Evolutionary conservation across 2,329 filamentous ascomycete species (phyloP), one percentile per base, ranked within the genome.

Genomic region (Colletotrichum sp.): DNA sequence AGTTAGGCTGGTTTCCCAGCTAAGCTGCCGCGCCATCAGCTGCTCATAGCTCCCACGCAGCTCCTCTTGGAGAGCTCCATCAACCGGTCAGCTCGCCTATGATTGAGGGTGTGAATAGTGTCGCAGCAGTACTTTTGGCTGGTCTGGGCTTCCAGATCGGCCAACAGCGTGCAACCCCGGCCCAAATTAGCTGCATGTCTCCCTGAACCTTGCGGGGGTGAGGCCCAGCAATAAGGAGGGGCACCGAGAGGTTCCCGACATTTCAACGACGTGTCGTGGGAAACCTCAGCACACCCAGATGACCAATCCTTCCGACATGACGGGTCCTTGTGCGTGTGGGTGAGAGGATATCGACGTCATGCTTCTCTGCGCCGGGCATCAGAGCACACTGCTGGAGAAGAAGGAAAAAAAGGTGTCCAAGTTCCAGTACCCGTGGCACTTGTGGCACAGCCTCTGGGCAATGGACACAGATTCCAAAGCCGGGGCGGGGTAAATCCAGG

Each of bases 261-360:
- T 32, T 52, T 75, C 26, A 32, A 72, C 72, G 56, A 67, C 55
- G 32, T 26, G 34, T 52, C 43, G 55, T 59, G 58, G 58, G 32
- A 36, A 74, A 58, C 48, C 52, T 70, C 74, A 66, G 66, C 71
- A 71, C 71, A 76, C 64, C 43, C 59, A 30, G 65, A 74, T 74
- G 74, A 69, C 74, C 74, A 65, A 71, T 71, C 21, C 71, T 71
- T 59, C 65, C 66, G 52, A 55, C 48, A 70, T 30, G 61, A 70
- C 61, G 59, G 71, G 74, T 66, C 71, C 65, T 62, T 32, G 32
- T 76, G 59, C 71, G 71, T 65, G 64, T 65, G 36, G 12, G 56
- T 76, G 74, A 70, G 65, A 65, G 30, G 32, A 65, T 66, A 30
- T 56, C 48, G 71, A 76, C 74, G 74, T 76, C 74, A 76, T 76